phyloP scores from a whole-genome alignment of 805 yeast species.

The Wilhelminamyces savonicus region DNA sequence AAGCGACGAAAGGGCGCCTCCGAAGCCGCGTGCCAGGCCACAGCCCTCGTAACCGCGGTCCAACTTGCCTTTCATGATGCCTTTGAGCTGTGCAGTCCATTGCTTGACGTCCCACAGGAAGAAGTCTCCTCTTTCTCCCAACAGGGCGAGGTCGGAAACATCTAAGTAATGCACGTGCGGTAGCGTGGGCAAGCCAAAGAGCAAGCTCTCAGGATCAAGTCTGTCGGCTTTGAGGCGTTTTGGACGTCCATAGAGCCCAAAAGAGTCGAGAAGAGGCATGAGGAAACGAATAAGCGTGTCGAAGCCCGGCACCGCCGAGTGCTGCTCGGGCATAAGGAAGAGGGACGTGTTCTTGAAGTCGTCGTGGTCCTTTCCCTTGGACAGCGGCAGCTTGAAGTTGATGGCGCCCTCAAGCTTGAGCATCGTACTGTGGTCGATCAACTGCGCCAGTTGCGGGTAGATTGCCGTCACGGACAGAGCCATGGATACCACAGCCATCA shows the following conservation, averaged over 20 bases:
- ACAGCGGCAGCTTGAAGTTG: constrained; percentile 41
- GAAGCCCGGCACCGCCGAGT: constrained; percentile 42
- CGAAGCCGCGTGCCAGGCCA: constrained; percentile 60
- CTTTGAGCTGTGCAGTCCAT: constrained; percentile 28
- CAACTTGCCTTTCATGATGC: constrained; percentile 27
- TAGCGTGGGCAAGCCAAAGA: constrained; percentile 40
- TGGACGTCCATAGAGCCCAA: constrained; percentile 43
- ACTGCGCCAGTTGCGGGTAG: constrained; percentile 79
- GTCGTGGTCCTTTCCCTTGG: constrained; percentile 22
- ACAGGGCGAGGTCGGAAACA: constrained; percentile 20
- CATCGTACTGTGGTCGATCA: constrained; percentile 84
- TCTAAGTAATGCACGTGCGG: constrained; percentile 40
- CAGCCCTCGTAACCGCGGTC: constrained; percentile 63
- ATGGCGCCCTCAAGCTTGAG: constrained; percentile 84
- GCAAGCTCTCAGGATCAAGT: constrained; percentile 32
- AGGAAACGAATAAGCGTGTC: constrained; percentile 42
- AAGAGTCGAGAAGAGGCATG: constrained; percentile 35
- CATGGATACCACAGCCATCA: constrained; percentile 71
- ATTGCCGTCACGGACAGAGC: constrained; percentile 79
- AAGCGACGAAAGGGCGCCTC: constrained; percentile 53
- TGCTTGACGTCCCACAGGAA: constrained; percentile 31
- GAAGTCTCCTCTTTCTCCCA: constrained; percentile 17
- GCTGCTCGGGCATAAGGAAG: constrained; percentile 40
- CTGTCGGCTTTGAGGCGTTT: constrained; percentile 37
- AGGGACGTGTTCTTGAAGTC: constrained; percentile 36